These are phyloP conservation scores for Geum urbanum DNA, from an alignment of 306 rosid genomes.

Conservation along the genomic window DNA sequence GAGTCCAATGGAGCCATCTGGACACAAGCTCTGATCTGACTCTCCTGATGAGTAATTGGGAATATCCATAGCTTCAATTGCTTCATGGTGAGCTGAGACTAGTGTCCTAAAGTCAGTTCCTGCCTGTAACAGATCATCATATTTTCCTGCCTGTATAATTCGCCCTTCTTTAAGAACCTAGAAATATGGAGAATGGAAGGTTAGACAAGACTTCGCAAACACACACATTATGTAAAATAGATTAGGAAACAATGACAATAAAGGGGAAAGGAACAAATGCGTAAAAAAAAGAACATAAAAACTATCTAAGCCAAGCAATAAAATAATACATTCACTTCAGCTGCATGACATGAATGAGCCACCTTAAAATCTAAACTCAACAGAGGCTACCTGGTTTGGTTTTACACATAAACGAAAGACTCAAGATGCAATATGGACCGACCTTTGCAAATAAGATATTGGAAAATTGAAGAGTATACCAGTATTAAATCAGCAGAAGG, in stretches of 20 bases:
- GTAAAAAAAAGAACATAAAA: background rate
- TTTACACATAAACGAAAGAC: background rate
- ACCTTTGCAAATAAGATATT: conserved; percentile 19
- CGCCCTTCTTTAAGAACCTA: conserved; percentile 91
- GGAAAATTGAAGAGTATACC: conserved; percentile 43
- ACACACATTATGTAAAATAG: conserved; percentile 15
- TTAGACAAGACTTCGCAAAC: conserved; percentile 15
- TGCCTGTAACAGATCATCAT: conserved; percentile 91
- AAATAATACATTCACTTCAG: background rate
- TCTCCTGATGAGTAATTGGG: conserved; percentile 86
- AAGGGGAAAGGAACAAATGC: conserved; percentile 2
- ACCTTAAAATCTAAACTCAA: background rate
- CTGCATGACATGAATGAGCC: background rate
- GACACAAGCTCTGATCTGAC: conserved; percentile 65
- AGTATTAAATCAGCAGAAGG: conserved; percentile 88
- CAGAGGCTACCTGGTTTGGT: background rate
- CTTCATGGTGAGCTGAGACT: conserved; percentile 96
- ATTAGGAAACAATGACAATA: background rate
- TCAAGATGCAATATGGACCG: conserved; percentile 12
- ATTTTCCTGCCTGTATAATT: conserved; percentile 91
- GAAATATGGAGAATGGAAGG: conserved; percentile 23
- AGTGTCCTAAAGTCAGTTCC: conserved; percentile 92
- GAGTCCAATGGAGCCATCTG: conserved; percentile 42
- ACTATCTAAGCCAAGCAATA: background rate
- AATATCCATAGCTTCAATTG: conserved; percentile 98